Base-by-base conservation (phyloP, 371 early-diverging fungal genomes). In the Phascolomyces articulosus region DNA sequence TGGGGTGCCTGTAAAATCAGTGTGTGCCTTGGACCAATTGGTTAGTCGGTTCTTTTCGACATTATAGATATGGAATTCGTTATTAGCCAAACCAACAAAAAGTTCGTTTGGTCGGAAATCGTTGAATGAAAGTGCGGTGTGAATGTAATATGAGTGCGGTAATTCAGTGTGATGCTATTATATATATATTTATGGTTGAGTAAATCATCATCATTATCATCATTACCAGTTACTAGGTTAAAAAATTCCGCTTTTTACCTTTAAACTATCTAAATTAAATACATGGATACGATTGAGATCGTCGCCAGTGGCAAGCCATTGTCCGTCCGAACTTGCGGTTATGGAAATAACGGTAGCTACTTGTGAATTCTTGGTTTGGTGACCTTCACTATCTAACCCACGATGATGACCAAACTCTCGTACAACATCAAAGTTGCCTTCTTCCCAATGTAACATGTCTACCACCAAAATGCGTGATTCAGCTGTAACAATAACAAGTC, bases 261-360 rank as follows among this genome's bases (percentile, higher is more conserved):
- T 79, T 55, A 91, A 72, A 38, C 85, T 83, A 64, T 93, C 92
- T 54, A 95, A 66, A 58, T 90, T 90, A 51, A 86, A 92, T n/a
- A 96, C 84, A 65, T 88, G 82, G 55, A 94, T 89, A 49, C 86
- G 79, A 68, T 90, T 92, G 10, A 79, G 72, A 62, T 90, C 77
- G 71, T 95, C 96, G 4, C 89, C 91, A 9, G 91, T 89, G 3
- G 89, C 95, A 34, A 95, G 72, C 89, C 91, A 94, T 67, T 87
- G 87, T 20, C 90, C 92, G 73, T 93, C 93, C 3, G 77, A 74
- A 69, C 94, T 94, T 26, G 93, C 86, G 23, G 90, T 82, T 69
- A 95, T 72, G 2, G 84, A 74, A 15, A 72, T 67, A 20, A 94
- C 85, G 0, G 92, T 87, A n/a, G 75, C 66, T 68, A 83, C 62